These are phyloP conservation scores for Schoenoplectus triqueter DNA, from an alignment of 202 grass and related monocot species.

Conservation along the genomic window DNA sequence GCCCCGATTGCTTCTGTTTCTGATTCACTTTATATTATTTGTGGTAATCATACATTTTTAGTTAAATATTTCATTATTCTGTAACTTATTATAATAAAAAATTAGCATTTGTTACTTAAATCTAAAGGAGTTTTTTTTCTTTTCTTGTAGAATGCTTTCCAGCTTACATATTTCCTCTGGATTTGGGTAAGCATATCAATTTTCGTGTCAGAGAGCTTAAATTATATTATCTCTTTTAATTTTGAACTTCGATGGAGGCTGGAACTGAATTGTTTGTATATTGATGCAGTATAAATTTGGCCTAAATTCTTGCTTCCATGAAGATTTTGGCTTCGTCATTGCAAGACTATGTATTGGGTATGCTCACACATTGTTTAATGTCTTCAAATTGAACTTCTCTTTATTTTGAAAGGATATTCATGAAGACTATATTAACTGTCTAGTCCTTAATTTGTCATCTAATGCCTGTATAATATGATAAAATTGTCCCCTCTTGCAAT, in stretches of 20 bases:
- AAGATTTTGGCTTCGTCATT: conserved; percentile 54
- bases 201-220: conserved; percentile 38
- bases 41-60: conserved; percentile 55
- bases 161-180: conserved; percentile 71
- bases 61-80: neutral
- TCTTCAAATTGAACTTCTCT: conserved; percentile 18
- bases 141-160: conserved; percentile 87
- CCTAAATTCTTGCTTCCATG: conserved; percentile 78
- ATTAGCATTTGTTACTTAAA: neutral
- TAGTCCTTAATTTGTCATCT: neutral
- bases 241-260: conserved; percentile 24
- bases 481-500: neutral
- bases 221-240: neutral
- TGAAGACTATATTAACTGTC: neutral
- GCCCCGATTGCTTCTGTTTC: conserved; percentile 76
- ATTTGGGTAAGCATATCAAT: conserved; percentile 53
- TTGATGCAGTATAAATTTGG: conserved; percentile 76
- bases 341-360: conserved; percentile 82
- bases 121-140: conserved; percentile 13
- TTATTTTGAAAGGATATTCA: conserved; percentile 5
- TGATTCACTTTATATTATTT: conserved; percentile 91
- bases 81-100: conserved; percentile 20
- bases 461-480: neutral
- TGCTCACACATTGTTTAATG: conserved; percentile 31
- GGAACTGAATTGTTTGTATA: conserved; percentile 3